Conservation (phyloP, 768 basidiomycete species). For the Boletus speciosus region DNA sequence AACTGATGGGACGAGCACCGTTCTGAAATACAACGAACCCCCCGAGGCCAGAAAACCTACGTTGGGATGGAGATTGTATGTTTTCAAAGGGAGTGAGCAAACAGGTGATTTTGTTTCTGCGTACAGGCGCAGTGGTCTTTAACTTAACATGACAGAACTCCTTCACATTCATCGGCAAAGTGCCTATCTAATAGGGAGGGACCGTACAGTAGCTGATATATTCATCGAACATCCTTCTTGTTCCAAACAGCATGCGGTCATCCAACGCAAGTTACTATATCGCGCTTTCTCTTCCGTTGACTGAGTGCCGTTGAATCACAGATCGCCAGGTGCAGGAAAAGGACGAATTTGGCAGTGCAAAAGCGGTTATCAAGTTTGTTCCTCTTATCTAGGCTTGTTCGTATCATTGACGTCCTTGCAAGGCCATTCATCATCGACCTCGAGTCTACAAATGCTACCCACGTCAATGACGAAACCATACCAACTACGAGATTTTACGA, state of each 20-base stretch:
- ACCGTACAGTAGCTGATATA: conserved; percentile 82
- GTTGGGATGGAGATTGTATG: conserved; percentile 91
- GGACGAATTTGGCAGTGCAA: conserved; percentile 80
- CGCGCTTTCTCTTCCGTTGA: background rate
- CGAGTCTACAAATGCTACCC: conserved; percentile 95
- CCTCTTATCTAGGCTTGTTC: background rate
- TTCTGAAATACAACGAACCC: conserved; percentile 97
- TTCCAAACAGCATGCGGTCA: conserved; percentile 96
- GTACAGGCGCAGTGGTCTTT: background rate
- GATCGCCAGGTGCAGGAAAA: conserved; percentile 83
- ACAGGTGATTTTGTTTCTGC: conserved; percentile 57
- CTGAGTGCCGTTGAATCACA: conserved; percentile 25
- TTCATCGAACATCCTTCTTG: conserved; percentile 93
- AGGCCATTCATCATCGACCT: conserved; percentile 98
- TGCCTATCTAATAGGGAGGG: conserved; percentile 90
- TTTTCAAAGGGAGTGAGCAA: conserved; percentile 95
- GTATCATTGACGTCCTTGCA: conserved; percentile 4
- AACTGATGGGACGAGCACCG: conserved; percentile 69
- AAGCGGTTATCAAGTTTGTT: conserved; percentile 79
- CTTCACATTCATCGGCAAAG: conserved; percentile 93
- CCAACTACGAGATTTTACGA: conserved; percentile 88
- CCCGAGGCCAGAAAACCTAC: conserved; percentile 94
- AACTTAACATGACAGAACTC: conserved; percentile 51
- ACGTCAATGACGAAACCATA: conserved; percentile 83
- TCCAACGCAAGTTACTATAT: conserved; percentile 65